These are phyloP conservation scores for Lindgomyces ingoldianus DNA, from an alignment of 495 filamentous ascomycete species.

Conservation along the genomic window DNA sequence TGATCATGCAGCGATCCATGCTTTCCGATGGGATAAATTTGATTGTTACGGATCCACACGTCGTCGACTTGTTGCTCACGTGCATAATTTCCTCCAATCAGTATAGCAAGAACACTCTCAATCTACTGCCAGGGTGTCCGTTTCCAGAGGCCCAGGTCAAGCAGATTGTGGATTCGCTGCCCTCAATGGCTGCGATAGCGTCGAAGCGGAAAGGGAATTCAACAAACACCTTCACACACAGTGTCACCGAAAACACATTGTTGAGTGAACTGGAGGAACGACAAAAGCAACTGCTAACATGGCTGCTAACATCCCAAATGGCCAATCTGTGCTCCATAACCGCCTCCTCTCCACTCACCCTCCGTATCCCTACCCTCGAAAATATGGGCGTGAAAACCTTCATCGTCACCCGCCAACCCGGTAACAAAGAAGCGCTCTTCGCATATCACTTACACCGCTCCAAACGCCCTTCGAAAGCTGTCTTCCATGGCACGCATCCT, in stretches of 20 bases:
- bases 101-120: background rate
- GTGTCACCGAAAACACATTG: background rate
- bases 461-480: background rate
- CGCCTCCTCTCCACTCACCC: background rate
- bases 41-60: slow-evolving; percentile 6
- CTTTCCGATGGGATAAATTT: background rate
- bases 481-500: slow-evolving; percentile 27
- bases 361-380: background rate
- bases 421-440: slow-evolving; percentile 11
- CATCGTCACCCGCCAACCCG: slow-evolving; percentile 13
- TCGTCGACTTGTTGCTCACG: slow-evolving; percentile 8
- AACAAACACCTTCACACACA: background rate
- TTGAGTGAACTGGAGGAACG: background rate
- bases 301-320: slow-evolving; percentile 2
- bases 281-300: background rate
- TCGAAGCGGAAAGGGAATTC: background rate
- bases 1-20: background rate
- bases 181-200: background rate
- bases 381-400: background rate
- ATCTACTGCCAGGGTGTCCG: slow-evolving; percentile 9
- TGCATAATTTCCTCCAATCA: slow-evolving; percentile 7
- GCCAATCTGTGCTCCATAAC: background rate
- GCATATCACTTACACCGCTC: background rate
- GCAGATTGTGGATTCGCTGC: background rate
- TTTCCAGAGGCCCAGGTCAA: background rate